Percentiles rank a stretch among this genome's conserved stretches.
Conservation (phyloP, 352 stramenopile genomes). For the Phytophthora idaei region DNA sequence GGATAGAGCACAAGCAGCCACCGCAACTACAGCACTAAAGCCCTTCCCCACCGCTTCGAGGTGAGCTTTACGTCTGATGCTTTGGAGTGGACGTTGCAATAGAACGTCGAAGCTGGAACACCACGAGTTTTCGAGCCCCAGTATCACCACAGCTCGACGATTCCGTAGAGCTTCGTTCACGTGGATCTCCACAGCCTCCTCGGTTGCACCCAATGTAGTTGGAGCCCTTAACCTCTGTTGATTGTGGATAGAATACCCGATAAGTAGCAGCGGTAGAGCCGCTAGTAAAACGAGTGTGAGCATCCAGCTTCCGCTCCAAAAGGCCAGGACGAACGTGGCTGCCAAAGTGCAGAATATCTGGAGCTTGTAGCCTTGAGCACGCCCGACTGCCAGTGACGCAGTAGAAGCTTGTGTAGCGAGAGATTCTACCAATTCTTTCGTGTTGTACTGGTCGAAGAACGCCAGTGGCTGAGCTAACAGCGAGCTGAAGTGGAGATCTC, state of each 20-base stretch:
- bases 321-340: constrained; percentile 39
- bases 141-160: constrained; percentile 42
- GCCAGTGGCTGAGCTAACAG: constrained; percentile 53
- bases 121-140: constrained; percentile 43
- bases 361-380: constrained; percentile 54
- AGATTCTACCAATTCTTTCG: constrained; percentile 56
- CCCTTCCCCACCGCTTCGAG: constrained; percentile 52
- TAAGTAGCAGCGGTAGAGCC: constrained; percentile 64
- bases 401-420: constrained; percentile 57
- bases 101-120: constrained; percentile 38
- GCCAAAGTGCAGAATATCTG: constrained; percentile 46
- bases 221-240: constrained; percentile 7
- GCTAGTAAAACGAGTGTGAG: constrained; percentile 63
- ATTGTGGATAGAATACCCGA: constrained; percentile 42
- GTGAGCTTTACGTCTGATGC: constrained; percentile 25
- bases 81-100: constrained; percentile 28
- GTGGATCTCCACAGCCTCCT: constrained; percentile 43
- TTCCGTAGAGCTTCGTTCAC: constrained; percentile 52
- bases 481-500: constrained; percentile 54
- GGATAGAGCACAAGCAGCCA: constrained; percentile 51
- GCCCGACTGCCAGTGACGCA: constrained; percentile 46
- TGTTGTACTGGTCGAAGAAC: constrained; percentile 79
- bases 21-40: constrained; percentile 64
- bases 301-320: constrained; percentile 61
- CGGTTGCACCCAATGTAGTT: constrained; percentile 10